Conservation (phyloP, 108 stramenopile species). For the Skeletonema costatum region DNA sequence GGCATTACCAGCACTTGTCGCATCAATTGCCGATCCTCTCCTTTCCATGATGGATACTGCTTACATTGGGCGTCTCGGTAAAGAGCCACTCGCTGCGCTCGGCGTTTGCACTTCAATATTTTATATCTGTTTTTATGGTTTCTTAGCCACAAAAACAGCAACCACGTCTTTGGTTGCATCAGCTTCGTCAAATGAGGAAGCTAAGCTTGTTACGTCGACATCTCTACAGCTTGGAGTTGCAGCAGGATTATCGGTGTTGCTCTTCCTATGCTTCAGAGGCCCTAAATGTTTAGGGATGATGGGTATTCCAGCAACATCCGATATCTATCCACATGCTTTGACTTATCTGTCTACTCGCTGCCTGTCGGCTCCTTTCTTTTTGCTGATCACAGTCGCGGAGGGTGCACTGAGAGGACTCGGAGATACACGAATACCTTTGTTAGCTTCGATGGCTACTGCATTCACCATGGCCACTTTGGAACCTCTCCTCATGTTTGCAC, state of each 20-base stretch:
- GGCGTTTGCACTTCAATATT: conserved; percentile 85
- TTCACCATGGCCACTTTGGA: conserved; percentile 70
- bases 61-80: conserved; percentile 65
- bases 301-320: conserved; percentile 52
- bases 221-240: conserved; percentile 43
- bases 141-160: conserved; percentile 72
- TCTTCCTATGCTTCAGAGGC: conserved; percentile 23
- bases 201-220: conserved; percentile 31
- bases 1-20: conserved; percentile 62
- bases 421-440: conserved; percentile 69
- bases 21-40: conserved; percentile 79
- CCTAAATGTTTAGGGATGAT: conserved; percentile 56
- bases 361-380: conserved; percentile 71
- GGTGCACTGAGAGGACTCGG: conserved; percentile 81
- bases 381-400: conserved; percentile 69
- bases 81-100: conserved; percentile 67
- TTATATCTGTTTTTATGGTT: conserved; percentile 82
- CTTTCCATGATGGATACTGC: conserved; percentile 80
- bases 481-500: conserved; percentile 80
- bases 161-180: conserved; percentile 69
- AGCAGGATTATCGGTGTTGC: conserved; percentile 45
- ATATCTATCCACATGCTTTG: conserved; percentile 45
- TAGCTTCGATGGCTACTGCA: conserved; percentile 59
- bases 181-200: conserved; percentile 7
- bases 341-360: conserved; percentile 60